Evolutionary conservation across 140 eudicot genomes (phyloP).

Genomic region (Oenanthe javanica): DNA sequence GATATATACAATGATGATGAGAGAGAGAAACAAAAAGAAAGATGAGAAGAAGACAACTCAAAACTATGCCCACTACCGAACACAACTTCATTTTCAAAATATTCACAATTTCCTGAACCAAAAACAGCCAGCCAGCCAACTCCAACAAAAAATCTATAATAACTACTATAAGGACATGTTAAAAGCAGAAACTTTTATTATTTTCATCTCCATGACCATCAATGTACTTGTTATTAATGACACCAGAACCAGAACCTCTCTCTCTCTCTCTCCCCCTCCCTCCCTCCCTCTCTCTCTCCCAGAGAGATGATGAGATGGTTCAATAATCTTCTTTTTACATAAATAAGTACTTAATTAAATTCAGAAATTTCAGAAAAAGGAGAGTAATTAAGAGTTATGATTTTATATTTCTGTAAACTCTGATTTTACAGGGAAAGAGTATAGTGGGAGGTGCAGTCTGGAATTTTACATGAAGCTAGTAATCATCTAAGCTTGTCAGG

Average conservation of each 20-base stretch:
- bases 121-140: background rate
- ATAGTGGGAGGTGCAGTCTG: constrained; percentile 1
- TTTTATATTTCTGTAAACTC: background rate
- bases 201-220: background rate
- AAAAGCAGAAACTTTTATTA: background rate
- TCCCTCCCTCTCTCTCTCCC: background rate
- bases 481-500: background rate
- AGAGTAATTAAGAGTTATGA: background rate
- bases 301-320: constrained; percentile 7
- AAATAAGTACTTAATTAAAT: background rate
- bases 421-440: background rate
- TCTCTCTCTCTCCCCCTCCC: background rate
- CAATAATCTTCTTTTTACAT: background rate
- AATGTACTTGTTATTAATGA: background rate
- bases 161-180: constrained; percentile 8
- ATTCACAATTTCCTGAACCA: background rate
- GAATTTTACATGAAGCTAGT: background rate
- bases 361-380: constrained; percentile 3
- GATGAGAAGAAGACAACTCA: constrained; percentile 12
- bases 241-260: background rate
- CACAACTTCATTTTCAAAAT: constrained; percentile 12
- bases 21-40: constrained; percentile 7
- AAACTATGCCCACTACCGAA: constrained; percentile 9
- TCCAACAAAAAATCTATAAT: background rate
- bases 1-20: background rate